Evolutionary conservation across 176 grass and related monocot genomes (phyloP), one percentile per base, ranked within the genome.

Genomic region (Oryza coarctata): DNA sequence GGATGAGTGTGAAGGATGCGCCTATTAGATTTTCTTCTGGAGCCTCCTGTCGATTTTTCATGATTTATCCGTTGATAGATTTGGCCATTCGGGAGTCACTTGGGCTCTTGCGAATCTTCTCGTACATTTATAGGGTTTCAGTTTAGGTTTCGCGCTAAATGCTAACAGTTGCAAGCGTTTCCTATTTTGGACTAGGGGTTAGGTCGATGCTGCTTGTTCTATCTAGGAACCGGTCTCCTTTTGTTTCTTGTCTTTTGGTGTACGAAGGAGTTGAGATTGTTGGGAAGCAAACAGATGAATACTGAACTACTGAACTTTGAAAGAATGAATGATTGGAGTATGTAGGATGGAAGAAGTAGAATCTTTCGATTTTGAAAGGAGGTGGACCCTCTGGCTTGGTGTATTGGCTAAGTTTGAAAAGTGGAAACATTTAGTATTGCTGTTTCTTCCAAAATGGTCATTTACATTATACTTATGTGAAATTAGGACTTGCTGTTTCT

Each of bases 71-170:
- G 47, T 70, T 23, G 84, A 28, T 58, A 68, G 62, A 65, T 60
- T 86, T 71, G 60, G 50, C 50, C 50, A 20, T 55, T n/a, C 3
- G 43, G 78, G 35, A 44, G 15, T 6, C 71, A 23, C 23, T 58
- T 33, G 55, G 36, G 35, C 22, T 77, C 33, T 2, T 6, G 30
- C 50, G 36, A 82, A 45, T 73, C 4, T 15, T 32, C 22, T 14
- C 18, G 47, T 30, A 15, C 25, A 7, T 44, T 44, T 81, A 18
- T 90, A 90, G 61, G 83, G 63, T 86, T 79, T 62, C 68, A 75
- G 40, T 52, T 43, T 86, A 79, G 80, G 17, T 49, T 74, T 75
- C 30, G 13, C 75, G 68, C 61, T 62, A 73, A 90, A 73, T 83
- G 74, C 49, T 75, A 75, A 52, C 61, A 74, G 38, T 63, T 35